phyloP scores from a whole-genome alignment of 345 rosid species.

The Linum tenue region DNA sequence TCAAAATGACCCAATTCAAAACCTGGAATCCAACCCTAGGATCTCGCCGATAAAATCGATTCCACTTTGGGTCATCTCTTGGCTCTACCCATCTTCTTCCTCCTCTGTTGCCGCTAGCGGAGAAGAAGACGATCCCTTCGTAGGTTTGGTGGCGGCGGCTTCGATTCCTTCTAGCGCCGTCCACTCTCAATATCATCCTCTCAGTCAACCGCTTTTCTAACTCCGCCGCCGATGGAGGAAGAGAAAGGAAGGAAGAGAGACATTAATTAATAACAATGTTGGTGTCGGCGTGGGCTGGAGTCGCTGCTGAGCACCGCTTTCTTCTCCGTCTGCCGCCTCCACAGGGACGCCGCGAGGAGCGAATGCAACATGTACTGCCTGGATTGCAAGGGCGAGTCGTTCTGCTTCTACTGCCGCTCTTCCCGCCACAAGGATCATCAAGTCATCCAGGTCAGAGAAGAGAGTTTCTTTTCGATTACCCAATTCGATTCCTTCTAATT shows the following conservation, averaged over 20 bases:
- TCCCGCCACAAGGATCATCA: slow-evolving; percentile 6
- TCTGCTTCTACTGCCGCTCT: slow-evolving; percentile 8
- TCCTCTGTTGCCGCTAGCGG: no score
- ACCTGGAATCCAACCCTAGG: no score
- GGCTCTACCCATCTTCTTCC: no score
- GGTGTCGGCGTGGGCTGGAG: slow-evolving; percentile 4
- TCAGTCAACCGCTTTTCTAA: not conserved
- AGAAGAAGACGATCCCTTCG: no score
- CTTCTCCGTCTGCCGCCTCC: slow-evolving; percentile 1
- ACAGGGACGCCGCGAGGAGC: slow-evolving; percentile 3
- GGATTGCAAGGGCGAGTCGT: not conserved
- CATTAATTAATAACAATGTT: not conserved
- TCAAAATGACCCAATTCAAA: no score
- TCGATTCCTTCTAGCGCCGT: not conserved
- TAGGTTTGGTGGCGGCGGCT: not conserved
- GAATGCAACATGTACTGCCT: slow-evolving; percentile 6
- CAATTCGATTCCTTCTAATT: not conserved
- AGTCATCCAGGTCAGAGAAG: not conserved
- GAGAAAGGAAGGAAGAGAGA: no score
- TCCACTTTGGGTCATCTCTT: no score
- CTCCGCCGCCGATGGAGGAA: not conserved
- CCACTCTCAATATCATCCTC: not conserved
- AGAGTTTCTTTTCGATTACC: not conserved
- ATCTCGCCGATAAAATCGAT: no score
- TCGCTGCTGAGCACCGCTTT: slow-evolving; percentile 4